phyloP scores from a whole-genome alignment of 306 rosid genomes.

The Carpinus fangiana region DNA sequence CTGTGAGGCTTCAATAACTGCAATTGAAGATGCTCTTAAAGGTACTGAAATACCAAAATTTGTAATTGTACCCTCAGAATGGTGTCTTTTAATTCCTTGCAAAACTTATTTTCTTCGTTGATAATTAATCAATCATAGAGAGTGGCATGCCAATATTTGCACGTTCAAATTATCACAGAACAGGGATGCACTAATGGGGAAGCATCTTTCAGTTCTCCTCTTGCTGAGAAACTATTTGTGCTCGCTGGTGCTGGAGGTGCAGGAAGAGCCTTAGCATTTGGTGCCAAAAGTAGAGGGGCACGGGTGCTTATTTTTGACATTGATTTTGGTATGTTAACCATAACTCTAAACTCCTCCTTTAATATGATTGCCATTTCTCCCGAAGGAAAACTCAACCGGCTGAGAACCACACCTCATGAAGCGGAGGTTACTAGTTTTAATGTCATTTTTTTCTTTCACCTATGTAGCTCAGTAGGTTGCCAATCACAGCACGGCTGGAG shows the following conservation, averaged over 20 bases:
- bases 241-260: constrained; percentile 60
- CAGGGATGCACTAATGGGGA: constrained; percentile 34
- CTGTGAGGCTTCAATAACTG: constrained; percentile 48
- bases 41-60: constrained; percentile 16
- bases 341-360: constrained; percentile 3
- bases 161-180: constrained; percentile 31
- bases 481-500: background rate
- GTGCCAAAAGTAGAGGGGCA: constrained; percentile 51
- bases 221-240: constrained; percentile 42
- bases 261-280: constrained; percentile 52
- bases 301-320: constrained; percentile 46
- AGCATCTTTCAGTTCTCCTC: constrained; percentile 31
- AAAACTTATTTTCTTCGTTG: constrained; percentile 2
- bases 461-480: too few relatives aligned
- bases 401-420: too few relatives aligned
- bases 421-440: too few relatives aligned
- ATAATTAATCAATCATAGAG: background rate
- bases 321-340: constrained; percentile 41
- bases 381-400: background rate
- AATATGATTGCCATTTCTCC: background rate
- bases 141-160: background rate
- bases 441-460: too few relatives aligned
- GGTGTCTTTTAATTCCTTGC: background rate
- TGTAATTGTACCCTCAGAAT: constrained; percentile 2
- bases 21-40: constrained; percentile 53